phyloP scores from a whole-genome alignment of 2,329 filamentous ascomycete species.

The Claviceps cyperi region DNA sequence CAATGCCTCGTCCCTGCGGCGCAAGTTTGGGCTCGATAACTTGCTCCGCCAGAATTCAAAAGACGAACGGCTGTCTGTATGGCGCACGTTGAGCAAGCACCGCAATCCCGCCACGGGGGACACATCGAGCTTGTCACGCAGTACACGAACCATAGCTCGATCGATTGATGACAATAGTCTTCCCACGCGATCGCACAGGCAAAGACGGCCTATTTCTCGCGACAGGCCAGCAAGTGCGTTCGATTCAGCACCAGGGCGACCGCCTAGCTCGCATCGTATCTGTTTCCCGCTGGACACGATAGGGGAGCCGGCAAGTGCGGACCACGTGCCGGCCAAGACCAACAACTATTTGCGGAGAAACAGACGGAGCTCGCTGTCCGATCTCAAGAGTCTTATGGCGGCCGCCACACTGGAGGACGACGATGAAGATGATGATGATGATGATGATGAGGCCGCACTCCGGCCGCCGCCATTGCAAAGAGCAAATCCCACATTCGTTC shows the following conservation, averaged over 20 bases:
- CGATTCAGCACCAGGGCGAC: constrained; percentile 39
- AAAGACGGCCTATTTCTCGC: constrained; percentile 37
- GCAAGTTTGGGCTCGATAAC: constrained; percentile 68
- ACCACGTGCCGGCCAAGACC: constrained; percentile 19
- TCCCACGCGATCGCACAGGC: constrained; percentile 14
- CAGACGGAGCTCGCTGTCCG: constrained; percentile 80
- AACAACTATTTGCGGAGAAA: constrained; percentile 45
- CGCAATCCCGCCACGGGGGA: constrained; percentile 46
- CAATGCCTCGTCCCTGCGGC: constrained; percentile 72
- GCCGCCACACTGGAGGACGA: constrained; percentile 32
- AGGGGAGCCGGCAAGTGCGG: constrained; percentile 38
- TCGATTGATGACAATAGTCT: constrained; percentile 58
- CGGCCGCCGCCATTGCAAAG: constrained; percentile 33
- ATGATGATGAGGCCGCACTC: constrained; percentile 8
- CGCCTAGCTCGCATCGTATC: constrained; percentile 41
- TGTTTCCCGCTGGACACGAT: constrained; percentile 45
- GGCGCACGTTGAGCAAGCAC: constrained; percentile 80
- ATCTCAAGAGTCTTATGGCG: constrained; percentile 58
- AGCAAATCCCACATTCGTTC: constrained; percentile 40
- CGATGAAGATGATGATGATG: neutral
- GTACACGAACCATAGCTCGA: constrained; percentile 52
- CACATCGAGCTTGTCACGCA: constrained; percentile 50
- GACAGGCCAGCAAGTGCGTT: constrained; percentile 50
- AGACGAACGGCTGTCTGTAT: constrained; percentile 61
- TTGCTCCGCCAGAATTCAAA: constrained; percentile 70